Evolutionary conservation across 176 grass and related monocot genomes (phyloP).

Genomic region (Chloris gayana): DNA sequence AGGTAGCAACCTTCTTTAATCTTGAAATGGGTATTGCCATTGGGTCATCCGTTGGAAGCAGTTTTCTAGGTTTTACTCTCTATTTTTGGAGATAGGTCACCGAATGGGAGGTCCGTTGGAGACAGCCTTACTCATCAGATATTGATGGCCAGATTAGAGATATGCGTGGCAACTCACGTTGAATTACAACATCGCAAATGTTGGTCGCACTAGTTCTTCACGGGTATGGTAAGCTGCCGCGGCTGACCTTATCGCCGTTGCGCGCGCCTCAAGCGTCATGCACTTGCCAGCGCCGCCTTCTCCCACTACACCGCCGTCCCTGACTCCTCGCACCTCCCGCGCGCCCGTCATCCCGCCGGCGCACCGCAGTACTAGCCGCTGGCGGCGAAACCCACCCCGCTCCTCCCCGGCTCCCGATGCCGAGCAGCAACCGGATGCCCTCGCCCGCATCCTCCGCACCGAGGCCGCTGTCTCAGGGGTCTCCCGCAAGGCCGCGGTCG

Average conservation of each 20-base stretch:
- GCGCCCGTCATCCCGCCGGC: slow-evolving; percentile 6
- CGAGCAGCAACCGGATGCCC: slow-evolving; percentile 40
- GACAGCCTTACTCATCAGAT: no score
- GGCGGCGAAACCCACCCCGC: slow-evolving; percentile 19
- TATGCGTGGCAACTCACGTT: no score
- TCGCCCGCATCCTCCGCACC: slow-evolving; percentile 70
- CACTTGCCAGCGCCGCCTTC: slow-evolving; percentile 1
- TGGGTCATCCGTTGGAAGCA: no score
- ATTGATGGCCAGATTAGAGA: no score
- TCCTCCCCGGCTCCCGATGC: background rate
- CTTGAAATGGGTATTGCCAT: no score
- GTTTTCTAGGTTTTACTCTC: no score
- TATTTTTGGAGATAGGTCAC: no score
- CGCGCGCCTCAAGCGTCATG: slow-evolving; percentile 8
- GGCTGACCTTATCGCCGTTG: slow-evolving; percentile 37
- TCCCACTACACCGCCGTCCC: slow-evolving; percentile 8
- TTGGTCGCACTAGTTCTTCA: no score
- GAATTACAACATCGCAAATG: no score
- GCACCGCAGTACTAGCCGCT: background rate
- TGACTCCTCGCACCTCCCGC: background rate
- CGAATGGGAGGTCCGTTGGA: no score
- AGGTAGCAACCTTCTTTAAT: no score
- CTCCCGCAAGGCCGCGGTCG: slow-evolving; percentile 54
- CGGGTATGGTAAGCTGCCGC: no score
- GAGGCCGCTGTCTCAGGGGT: slow-evolving; percentile 70